A percentile compares a stretch with the other conserved stretches of the same genome.
Conservation (phyloP, 805 yeast genomes). For the Cyberlindnera maritima region DNA sequence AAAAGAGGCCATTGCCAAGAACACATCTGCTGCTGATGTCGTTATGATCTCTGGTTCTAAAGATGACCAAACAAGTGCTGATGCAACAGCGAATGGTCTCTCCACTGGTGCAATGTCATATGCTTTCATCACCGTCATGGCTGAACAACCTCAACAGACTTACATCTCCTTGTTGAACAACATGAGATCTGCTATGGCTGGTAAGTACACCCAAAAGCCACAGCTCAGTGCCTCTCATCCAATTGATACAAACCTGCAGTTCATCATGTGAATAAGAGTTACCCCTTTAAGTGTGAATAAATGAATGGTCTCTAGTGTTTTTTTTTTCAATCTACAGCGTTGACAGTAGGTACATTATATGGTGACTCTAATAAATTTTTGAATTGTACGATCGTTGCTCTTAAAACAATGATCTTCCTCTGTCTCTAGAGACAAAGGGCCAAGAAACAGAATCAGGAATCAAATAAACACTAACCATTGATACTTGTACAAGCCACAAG, state of each 20-base stretch:
- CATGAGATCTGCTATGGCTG: slow-evolving; percentile 53
- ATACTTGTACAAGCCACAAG: not conserved
- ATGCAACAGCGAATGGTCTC: slow-evolving; percentile 59
- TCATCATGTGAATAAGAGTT: slow-evolving; percentile 32
- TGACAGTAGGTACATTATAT: too few relatives aligned
- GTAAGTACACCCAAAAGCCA: slow-evolving; percentile 68
- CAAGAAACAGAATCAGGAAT: slow-evolving; percentile 4
- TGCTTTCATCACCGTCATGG: slow-evolving; percentile 61
- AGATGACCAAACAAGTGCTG: slow-evolving; percentile 58
- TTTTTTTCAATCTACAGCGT: too few relatives aligned
- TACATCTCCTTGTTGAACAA: slow-evolving; percentile 60
- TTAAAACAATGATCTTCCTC: not conserved
- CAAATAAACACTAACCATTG: not conserved
- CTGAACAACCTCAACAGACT: slow-evolving; percentile 51
- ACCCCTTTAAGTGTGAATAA: too few relatives aligned
- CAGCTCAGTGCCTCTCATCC: slow-evolving; percentile 71
- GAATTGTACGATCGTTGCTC: not conserved
- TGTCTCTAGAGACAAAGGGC: not conserved
- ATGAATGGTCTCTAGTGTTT: not conserved
- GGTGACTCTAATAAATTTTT: not conserved
- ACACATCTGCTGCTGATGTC: slow-evolving; percentile 66
- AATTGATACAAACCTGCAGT: slow-evolving; percentile 48
- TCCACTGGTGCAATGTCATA: slow-evolving; percentile 76
- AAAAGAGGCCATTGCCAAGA: slow-evolving; percentile 39
- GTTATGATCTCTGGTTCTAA: slow-evolving; percentile 67